Conservation (phyloP, 2,329 filamentous ascomycete species). For the Venturia carpophila region DNA sequence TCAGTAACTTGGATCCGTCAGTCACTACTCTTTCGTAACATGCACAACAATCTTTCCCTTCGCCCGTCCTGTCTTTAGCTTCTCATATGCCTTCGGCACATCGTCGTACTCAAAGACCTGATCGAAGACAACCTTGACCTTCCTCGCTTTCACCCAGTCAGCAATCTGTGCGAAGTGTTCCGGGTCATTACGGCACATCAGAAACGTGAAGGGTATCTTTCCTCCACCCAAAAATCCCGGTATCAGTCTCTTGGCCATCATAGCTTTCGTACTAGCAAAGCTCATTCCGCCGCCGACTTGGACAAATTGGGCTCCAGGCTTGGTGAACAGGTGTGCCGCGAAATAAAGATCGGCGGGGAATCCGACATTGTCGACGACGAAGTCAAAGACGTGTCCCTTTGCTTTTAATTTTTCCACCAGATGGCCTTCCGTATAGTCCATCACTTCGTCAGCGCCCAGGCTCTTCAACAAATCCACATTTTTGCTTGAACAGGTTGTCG, state of each 20-base stretch:
- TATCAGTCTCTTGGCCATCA: constrained; percentile 33
- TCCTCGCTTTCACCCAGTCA: constrained; percentile 50
- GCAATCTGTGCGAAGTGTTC: constrained; percentile 45
- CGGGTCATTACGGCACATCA: constrained; percentile 32
- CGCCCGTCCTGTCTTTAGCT: constrained; percentile 30
- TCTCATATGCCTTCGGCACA: constrained; percentile 35
- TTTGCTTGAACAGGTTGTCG: constrained; percentile 48
- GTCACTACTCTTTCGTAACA: constrained; percentile 19
- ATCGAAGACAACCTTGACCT: constrained; percentile 50
- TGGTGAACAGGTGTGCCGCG: constrained; percentile 44
- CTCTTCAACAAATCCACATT: constrained; percentile 51
- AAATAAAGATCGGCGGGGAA: constrained; percentile 45
- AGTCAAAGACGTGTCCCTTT: constrained; percentile 43
- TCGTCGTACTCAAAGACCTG: constrained; percentile 49
- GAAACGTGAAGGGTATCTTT: constrained; percentile 36
- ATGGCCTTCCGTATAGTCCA: constrained; percentile 49
- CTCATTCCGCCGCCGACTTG: constrained; percentile 23
- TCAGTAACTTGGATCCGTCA: neutral
- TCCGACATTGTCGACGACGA: constrained; percentile 53
- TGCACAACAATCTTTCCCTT: constrained; percentile 36
- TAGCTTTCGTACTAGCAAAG: constrained; percentile 21
- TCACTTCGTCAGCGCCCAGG: constrained; percentile 56
- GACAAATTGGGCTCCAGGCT: constrained; percentile 41
- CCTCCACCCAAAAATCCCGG: constrained; percentile 46
- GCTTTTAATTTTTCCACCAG: constrained; percentile 41